A percentile compares a stretch with the other conserved stretches of the same genome.
Evolutionary conservation across 768 basidiomycete genomes (phyloP).

Genomic region (Floccularia luteovirens): DNA sequence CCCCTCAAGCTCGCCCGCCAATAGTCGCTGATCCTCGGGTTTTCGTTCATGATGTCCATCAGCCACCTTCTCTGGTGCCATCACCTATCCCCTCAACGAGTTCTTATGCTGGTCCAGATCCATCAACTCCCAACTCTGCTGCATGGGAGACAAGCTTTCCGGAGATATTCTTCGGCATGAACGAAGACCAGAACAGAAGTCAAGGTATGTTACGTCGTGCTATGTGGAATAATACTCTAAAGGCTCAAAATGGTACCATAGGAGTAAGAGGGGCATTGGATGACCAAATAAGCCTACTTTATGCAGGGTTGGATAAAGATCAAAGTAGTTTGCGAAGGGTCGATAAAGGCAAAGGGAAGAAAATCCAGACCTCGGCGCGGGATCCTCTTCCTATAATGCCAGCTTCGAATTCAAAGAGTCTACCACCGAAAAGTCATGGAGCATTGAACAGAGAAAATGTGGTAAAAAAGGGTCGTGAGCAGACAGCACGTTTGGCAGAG

Average conservation of each 20-base stretch:
- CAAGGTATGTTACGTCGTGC: conserved; percentile 20
- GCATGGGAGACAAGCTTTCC: conserved; percentile 25
- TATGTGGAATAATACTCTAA: conserved; percentile 7
- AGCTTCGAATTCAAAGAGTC: neutral
- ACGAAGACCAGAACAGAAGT: conserved; percentile 7
- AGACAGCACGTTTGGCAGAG: conserved; percentile 38
- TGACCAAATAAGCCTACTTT: conserved; percentile 1
- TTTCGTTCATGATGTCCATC: conserved; percentile 3
- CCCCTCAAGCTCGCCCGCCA: conserved; percentile 4
- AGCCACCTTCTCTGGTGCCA: conserved; percentile 14
- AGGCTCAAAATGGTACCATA: conserved; percentile 7
- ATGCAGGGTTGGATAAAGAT: neutral
- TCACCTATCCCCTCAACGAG: conserved; percentile 24
- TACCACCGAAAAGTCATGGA: conserved; percentile 11
- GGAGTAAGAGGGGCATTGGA: conserved; percentile 8
- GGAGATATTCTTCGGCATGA: conserved; percentile 15
- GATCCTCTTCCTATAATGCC: too few relatives aligned
- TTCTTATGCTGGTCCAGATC: conserved; percentile 22
- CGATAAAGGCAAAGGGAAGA: conserved; percentile 19
- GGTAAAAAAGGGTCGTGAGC: conserved; percentile 44
- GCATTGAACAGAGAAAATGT: conserved; percentile 18
- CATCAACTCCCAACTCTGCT: conserved; percentile 27
- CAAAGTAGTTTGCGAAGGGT: too few relatives aligned
- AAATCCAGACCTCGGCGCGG: too few relatives aligned
- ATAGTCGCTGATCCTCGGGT: too few relatives aligned